Conservation (phyloP, 495 filamentous ascomycete genomes). For the Neurospora sp. region DNA sequence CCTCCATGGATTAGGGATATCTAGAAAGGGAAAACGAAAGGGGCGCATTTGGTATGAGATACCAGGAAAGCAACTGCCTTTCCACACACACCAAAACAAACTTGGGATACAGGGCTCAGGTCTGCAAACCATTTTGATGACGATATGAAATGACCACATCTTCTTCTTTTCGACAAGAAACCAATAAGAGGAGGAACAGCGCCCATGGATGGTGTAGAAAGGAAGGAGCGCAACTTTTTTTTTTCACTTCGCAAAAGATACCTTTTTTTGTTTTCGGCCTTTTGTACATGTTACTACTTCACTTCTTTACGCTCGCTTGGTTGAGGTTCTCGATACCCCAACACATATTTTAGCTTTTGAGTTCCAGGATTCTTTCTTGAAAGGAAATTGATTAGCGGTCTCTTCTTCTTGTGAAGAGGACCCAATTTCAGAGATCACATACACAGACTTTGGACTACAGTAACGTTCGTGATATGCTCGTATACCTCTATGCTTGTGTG, state of each 20-base stretch:
- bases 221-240: not conserved
- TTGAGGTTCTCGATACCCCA: not conserved
- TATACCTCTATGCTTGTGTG: not conserved
- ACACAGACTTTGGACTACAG: not conserved
- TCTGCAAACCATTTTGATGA: conserved; percentile 2
- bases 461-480: not conserved
- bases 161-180: not conserved
- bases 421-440: not conserved
- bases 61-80: not conserved
- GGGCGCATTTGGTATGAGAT: not conserved
- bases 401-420: not conserved
- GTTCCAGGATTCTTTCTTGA: not conserved
- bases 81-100: not conserved
- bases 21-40: not conserved
- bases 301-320: not conserved
- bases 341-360: not conserved
- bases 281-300: not conserved
- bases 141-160: not conserved
- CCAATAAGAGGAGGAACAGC: not conserved
- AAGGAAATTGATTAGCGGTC: not conserved
- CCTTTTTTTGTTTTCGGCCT: not conserved
- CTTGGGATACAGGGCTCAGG: not conserved
- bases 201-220: not conserved
- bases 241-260: not conserved
- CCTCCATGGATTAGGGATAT: not conserved